Percentiles rank a stretch among this genome's conserved stretches.
Evolutionary conservation across 805 yeast genomes (phyloP).

Genomic region (Saccharomycopsis javanensis): DNA sequence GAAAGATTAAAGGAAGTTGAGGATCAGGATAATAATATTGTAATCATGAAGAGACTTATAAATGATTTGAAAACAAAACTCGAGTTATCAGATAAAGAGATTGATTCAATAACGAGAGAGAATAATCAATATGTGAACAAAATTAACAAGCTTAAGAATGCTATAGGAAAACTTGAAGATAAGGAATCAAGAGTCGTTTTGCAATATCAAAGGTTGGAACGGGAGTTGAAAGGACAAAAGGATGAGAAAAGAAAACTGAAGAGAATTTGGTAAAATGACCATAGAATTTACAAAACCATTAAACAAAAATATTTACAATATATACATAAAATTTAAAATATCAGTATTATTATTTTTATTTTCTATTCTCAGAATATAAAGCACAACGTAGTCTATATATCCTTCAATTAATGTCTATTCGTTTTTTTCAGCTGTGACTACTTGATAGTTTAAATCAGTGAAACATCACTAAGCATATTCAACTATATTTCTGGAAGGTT

Average conservation of each 20-base stretch:
- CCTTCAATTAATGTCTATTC: neutral
- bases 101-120: constrained; percentile 48
- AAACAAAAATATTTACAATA: neutral
- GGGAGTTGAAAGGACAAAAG: constrained; percentile 47
- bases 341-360: neutral
- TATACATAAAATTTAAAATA: neutral
- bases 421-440: neutral
- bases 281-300: neutral
- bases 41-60: constrained; percentile 46
- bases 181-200: constrained; percentile 37
- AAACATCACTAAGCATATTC: neutral
- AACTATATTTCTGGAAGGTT: constrained; percentile 35
- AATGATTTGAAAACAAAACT: constrained; percentile 44
- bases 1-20: constrained; percentile 38
- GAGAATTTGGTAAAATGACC: constrained; percentile 47
- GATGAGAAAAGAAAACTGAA: constrained; percentile 45
- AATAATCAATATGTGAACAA: constrained; percentile 45
- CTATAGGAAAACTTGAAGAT: constrained; percentile 34
- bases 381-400: neutral
- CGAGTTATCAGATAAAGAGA: constrained; percentile 41
- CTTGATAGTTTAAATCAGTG: too few species aligned
- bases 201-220: constrained; percentile 37
- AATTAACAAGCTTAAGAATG: constrained; percentile 36
- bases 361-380: too few species aligned
- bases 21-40: constrained; percentile 40